Evolutionary conservation across 2,329 filamentous ascomycete genomes (phyloP), one percentile per base, ranked within the genome.

Genomic region (Hawksworthiomyces lignivorus): DNA sequence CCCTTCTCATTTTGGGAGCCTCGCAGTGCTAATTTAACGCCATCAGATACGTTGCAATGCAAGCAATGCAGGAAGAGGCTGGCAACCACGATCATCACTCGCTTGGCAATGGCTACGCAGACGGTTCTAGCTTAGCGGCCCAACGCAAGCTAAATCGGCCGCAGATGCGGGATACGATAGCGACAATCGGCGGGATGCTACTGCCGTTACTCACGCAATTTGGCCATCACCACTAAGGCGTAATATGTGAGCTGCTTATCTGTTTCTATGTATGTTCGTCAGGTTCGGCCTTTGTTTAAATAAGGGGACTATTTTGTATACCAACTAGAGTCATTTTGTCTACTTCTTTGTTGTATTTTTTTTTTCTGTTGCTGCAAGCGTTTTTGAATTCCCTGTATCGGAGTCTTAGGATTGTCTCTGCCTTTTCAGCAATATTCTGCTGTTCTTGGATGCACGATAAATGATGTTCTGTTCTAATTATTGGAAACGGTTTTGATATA

Each of bases 41-140:
- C 9, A 36, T 12, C 49, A 94, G 87, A 53, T 95, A 97, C 56
- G 92, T 98, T 32, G 92, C 92, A 1, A 96, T 97, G 89, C 92
- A 98, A 58, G 88, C 89, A 1, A 95, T 97, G 87, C 86, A 94
- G 58, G 89, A 95, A 55, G 77, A 81, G 18, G 67, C 70, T 39
- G 62, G 65, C 39, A n/a, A n/a, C n/a, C 70, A 80, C 48, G 68
- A 77, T n/a, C 67, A 75, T 44, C 62, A 67, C 39, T 53, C 61
- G 5, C 56, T 43, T 14, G 35, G 62, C 27, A 79, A 81, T 48
- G 72, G 78, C 39, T 78, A 77, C 54, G 54, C 66, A 7, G 76
- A 81, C 17, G 63, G 63, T 3, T 61, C 58, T 36, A 54, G 59
- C 14, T 20, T 48, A 31, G 43, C 59, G 27, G 54, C 64, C 30